Conservation (phyloP, 768 basidiomycete species). For the Agrocybe pediades region DNA sequence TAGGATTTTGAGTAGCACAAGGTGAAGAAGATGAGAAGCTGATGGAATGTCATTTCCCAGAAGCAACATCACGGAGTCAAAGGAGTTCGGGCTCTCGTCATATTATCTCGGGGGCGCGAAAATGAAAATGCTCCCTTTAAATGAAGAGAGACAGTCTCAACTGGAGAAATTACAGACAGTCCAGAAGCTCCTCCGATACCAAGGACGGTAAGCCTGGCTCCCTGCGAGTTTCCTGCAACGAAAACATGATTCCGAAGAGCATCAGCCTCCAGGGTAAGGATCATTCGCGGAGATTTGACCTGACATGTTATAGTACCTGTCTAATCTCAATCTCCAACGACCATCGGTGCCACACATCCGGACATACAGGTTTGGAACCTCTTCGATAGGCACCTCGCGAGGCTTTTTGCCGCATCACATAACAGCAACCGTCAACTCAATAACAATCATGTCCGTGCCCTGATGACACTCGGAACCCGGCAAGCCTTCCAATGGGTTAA, state of each 20-base stretch:
- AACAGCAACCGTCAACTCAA: no score
- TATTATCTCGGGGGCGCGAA: slow-evolving; percentile 9
- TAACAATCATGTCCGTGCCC: not conserved
- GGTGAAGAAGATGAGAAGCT: slow-evolving; percentile 25
- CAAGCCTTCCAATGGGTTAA: slow-evolving; percentile 7
- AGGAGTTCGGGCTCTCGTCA: slow-evolving; percentile 11
- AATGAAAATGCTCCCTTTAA: no score
- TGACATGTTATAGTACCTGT: slow-evolving; percentile 2
- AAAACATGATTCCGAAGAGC: slow-evolving; percentile 4
- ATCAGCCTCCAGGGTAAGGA: slow-evolving; percentile 6
- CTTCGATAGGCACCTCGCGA: not conserved
- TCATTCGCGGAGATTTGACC: slow-evolving; percentile 22
- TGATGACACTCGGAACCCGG: not conserved
- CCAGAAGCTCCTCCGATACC: no score
- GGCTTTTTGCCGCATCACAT: not conserved
- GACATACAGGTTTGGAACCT: not conserved
- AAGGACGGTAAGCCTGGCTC: no score
- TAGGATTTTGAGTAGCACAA: slow-evolving; percentile 17
- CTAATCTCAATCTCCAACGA: not conserved
- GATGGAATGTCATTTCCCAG: slow-evolving; percentile 17
- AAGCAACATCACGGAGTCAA: slow-evolving; percentile 16
- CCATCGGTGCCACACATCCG: not conserved
- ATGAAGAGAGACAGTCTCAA: no score
- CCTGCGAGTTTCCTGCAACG: no score
- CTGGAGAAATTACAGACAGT: no score